Base-by-base conservation (phyloP, 768 basidiomycete genomes). In the Sporobolomyces phaffii region DNA sequence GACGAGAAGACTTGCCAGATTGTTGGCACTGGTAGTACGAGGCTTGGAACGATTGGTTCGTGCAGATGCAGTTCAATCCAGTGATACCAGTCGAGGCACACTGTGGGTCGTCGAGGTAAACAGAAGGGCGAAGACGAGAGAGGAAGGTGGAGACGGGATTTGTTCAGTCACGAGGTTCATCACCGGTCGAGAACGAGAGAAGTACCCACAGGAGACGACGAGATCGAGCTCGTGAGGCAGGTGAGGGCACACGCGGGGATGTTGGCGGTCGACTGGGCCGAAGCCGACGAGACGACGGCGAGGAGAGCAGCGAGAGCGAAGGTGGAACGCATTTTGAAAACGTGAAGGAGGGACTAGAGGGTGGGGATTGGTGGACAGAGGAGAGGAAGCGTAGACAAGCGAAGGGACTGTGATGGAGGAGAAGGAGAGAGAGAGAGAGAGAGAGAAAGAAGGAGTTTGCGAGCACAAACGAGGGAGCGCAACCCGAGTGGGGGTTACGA, bases 21-120 rank as follows among this genome's bases (percentile, higher is more conserved):
- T 67, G 65, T 34, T 67, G 65, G 60, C 65, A 67, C 11, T 48
- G 15, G 60, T 45, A 67, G 54, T 62, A 67, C 11, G 65, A 38
- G 44, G 54, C 52, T 53, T 67, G 65, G 60, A 67, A 67, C 41
- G 33, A 10, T 33, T 45, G 41, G 43, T 58, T 58, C 17, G 40
- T 33, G 24, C 53, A 62, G 40, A 61, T 67, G 54, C 65, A 67
- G 60, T 58, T 58, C 29, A 58, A 24, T 2, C 43, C 43, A 14
- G 56, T 44, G 43, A 58, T 58, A 34, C 56, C 56, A 17, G 56
- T 56, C 40, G 54, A 56, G 29, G 54, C 54, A 24, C 54, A 56
- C 54, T 56, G 40, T 7, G 20, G 17, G 14, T 28, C 26, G 18
- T 24, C 36, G 10, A 48, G 47, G 24, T 4, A 28, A 8, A 26